Evolutionary conservation across 768 basidiomycete genomes (phyloP).

Genomic region (Pulveroboletus frians): DNA sequence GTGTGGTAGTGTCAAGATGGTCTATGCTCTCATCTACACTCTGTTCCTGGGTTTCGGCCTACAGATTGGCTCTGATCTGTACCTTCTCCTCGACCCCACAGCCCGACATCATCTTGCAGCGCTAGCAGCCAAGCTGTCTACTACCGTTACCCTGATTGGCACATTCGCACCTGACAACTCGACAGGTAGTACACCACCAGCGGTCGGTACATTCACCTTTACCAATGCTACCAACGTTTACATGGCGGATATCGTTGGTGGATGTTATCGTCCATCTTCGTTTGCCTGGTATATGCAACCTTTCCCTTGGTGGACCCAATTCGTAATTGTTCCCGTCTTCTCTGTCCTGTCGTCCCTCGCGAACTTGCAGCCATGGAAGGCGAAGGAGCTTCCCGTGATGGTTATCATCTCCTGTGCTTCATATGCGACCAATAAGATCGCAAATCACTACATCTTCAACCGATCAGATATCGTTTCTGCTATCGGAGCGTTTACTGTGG

Average conservation of each 20-base stretch:
- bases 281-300: constrained; percentile 78
- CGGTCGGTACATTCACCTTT: constrained; percentile 63
- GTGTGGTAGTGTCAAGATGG: constrained; percentile 82
- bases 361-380: constrained; percentile 72
- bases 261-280: constrained; percentile 63
- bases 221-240: constrained; percentile 45
- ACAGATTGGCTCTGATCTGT: constrained; percentile 79
- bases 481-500: constrained; percentile 80
- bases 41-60: constrained; percentile 81
- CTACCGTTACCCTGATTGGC: constrained; percentile 53
- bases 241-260: constrained; percentile 47
- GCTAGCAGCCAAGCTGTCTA: constrained; percentile 47
- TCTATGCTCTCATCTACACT: constrained; percentile 84
- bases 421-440: constrained; percentile 75
- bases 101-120: constrained; percentile 49
- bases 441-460: constrained; percentile 81
- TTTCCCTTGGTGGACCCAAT: constrained; percentile 73
- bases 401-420: constrained; percentile 77
- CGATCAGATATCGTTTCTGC: constrained; percentile 81
- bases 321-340: constrained; percentile 73
- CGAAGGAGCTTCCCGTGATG: constrained; percentile 75
- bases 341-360: constrained; percentile 66
- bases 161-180: constrained; percentile 58
- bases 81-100: constrained; percentile 59
- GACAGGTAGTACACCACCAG: constrained; percentile 39